A percentile compares a stretch with the other conserved stretches of the same genome.
These are phyloP conservation scores for Nothomitra cinnamomea DNA, from an alignment of 2,329 filamentous ascomycete species.

Conservation along the genomic window DNA sequence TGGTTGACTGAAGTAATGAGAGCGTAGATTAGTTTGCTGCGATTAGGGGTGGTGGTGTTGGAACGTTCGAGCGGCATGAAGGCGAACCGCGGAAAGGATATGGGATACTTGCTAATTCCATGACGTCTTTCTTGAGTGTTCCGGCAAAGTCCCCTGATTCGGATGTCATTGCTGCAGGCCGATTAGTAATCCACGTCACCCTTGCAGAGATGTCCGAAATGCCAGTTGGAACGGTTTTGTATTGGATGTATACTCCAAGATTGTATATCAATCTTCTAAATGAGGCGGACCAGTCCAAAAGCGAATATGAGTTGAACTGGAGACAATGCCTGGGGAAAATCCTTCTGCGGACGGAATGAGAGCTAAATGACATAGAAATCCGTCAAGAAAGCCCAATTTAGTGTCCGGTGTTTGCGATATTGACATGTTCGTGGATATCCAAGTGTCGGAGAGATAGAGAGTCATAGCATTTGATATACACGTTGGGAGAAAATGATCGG, in stretches of 20 bases:
- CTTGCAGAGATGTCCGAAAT: no score
- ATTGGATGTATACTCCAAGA: background rate
- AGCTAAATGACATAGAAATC: constrained; percentile 23
- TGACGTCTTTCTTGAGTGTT: no score
- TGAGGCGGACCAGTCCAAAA: background rate
- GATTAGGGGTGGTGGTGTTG: no score
- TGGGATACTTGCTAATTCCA: background rate
- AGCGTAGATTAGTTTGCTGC: no score
- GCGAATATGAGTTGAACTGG: background rate
- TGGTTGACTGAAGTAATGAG: no score
- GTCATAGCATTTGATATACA: constrained; percentile 15
- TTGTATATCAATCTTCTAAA: background rate
- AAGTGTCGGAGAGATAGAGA: background rate
- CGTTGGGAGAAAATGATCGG: constrained; percentile 8
- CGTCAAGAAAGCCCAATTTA: constrained; percentile 24
- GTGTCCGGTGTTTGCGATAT: background rate
- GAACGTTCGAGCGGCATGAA: no score
- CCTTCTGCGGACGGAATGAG: constrained; percentile 28
- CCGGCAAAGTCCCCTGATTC: no score
- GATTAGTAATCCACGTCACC: no score
- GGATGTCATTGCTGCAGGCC: no score
- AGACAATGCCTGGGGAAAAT: constrained; percentile 4
- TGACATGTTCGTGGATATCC: background rate
- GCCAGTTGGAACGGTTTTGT: no score
- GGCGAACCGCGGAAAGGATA: no score